Evolutionary conservation across 495 filamentous ascomycete genomes (phyloP), one percentile per base, ranked within the genome.

Genomic region (Talaromyces borbonicus): DNA sequence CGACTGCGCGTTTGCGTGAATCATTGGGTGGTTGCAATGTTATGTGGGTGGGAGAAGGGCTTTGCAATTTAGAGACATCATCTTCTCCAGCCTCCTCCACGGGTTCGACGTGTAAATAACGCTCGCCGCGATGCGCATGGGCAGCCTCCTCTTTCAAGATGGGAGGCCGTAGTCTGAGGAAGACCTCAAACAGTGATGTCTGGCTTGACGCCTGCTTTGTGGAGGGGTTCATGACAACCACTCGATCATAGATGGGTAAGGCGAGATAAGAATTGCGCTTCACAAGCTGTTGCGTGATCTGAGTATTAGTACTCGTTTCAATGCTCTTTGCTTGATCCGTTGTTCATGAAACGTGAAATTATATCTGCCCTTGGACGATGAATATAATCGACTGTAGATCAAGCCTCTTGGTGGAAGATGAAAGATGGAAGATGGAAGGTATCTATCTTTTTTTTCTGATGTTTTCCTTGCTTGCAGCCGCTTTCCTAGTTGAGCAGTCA

Each of bases 161-260:
- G 5, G 88, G 79, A 12, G 92, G 93, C 2, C 93, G 82, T 29
- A 98, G 71, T 44, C 92, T 84, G 20, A 98, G 79, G 51, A 83
- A 97, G 37, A 98, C 93, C 60, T 97, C 78, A 60, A 98, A 98
- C 18, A 96, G 75, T 29, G 80, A 77, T 8, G 72, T 63, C 47
- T 75, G 72, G 36, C 20, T 49, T 22, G 37, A 42, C 29, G 71
- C 55, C 20, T 65, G 53, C 60, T 70, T 75, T 33, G 59, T 49
- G 15, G 67, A 45, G 49, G 57, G 50, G 12, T 56, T 57, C 62
- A 69, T 69, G 26, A 25, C n/a, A 31, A 24, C 18, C 9, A n/a
- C 26, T 7, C 11, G 38, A 41, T 22, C 16, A 20, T 38, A 20
- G 35, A 22, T 4, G 5, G 11, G 19, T 20, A 38, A n/a, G 19